Conservation (phyloP, 208 protist species). For the Porcisia deanei region DNA sequence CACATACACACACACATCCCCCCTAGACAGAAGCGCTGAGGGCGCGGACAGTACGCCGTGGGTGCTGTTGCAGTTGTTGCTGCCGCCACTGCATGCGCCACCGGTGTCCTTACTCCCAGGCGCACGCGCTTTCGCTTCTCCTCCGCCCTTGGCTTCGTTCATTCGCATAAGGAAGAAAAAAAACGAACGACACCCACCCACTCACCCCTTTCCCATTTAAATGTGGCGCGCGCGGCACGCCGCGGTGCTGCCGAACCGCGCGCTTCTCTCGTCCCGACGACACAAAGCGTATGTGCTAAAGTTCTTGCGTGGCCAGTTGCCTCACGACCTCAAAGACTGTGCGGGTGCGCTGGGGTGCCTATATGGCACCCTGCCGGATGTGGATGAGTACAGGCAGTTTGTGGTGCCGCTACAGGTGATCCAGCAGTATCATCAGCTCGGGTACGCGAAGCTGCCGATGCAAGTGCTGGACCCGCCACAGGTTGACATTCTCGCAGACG, state of each 20-base stretch:
- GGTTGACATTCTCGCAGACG: constrained; percentile 78
- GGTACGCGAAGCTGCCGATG: constrained; percentile 75
- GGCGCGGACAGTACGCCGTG: not conserved
- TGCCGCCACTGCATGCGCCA: not conserved
- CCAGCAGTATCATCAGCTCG: constrained; percentile 74
- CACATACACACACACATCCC: not conserved
- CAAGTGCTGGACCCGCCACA: constrained; percentile 65
- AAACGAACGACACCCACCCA: not conserved
- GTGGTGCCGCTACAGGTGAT: constrained; percentile 64
- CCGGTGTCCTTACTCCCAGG: not conserved
- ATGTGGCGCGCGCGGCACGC: constrained; percentile 9
- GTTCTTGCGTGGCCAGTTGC: constrained; percentile 73
- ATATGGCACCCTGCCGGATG: constrained; percentile 80
- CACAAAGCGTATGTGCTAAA: constrained; percentile 84
- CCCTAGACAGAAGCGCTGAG: not conserved
- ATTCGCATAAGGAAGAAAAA: not conserved
- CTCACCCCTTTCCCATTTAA: not conserved
- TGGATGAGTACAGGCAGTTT: constrained; percentile 86
- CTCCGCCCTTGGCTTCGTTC: not conserved
- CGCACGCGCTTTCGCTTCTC: not conserved
- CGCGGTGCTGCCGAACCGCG: not conserved
- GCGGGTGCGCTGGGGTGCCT: constrained; percentile 81
- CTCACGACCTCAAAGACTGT: constrained; percentile 81
- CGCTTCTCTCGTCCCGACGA: constrained; percentile 19
- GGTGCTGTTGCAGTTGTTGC: not conserved